These are phyloP conservation scores for Filobasidium uniguttulatum DNA, from an alignment of 1,284 basidiomycete genomes.

Conservation along the genomic window DNA sequence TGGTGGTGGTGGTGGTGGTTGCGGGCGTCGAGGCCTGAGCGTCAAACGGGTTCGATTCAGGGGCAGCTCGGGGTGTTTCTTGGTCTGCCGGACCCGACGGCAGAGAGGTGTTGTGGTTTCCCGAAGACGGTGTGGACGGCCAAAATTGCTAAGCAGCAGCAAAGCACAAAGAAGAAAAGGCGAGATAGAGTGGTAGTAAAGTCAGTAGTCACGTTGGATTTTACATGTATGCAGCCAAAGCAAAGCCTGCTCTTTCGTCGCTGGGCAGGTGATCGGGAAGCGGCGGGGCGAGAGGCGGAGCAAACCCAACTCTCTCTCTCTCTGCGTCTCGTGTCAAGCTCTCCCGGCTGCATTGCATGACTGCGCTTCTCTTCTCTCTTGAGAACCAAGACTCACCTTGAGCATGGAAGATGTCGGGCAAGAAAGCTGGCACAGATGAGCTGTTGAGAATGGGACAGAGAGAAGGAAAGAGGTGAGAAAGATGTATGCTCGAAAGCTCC, in stretches of 20 bases:
- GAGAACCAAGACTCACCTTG: slow-evolving; percentile 20
- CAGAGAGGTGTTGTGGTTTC: slow-evolving; percentile 24
- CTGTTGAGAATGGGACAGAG: slow-evolving; percentile 1
- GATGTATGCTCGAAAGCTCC: no score
- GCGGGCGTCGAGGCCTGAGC: slow-evolving; percentile 16
- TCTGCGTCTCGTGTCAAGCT: no score
- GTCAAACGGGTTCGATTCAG: slow-evolving; percentile 53
- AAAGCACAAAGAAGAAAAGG: not conserved
- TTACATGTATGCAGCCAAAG: no score
- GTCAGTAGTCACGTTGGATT: no score
- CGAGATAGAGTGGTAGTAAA: slow-evolving; percentile 4
- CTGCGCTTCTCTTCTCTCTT: no score
- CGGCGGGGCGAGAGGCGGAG: no score
- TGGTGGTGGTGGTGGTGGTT: slow-evolving; percentile 19
- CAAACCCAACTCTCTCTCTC: no score
- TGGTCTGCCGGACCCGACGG: slow-evolving; percentile 46
- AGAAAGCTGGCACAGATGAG: no score
- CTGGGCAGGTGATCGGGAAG: no score
- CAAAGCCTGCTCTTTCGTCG: no score
- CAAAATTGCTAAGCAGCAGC: slow-evolving; percentile 49
- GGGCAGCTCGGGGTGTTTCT: slow-evolving; percentile 53
- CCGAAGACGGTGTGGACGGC: slow-evolving; percentile 38
- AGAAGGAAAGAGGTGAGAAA: slow-evolving; percentile 4
- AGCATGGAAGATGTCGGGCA: slow-evolving; percentile 27
- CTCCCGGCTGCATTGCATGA: no score